These are phyloP conservation scores for Lizanozyma gosingica DNA, from an alignment of 1,139 yeast species.

Conservation along the genomic window DNA sequence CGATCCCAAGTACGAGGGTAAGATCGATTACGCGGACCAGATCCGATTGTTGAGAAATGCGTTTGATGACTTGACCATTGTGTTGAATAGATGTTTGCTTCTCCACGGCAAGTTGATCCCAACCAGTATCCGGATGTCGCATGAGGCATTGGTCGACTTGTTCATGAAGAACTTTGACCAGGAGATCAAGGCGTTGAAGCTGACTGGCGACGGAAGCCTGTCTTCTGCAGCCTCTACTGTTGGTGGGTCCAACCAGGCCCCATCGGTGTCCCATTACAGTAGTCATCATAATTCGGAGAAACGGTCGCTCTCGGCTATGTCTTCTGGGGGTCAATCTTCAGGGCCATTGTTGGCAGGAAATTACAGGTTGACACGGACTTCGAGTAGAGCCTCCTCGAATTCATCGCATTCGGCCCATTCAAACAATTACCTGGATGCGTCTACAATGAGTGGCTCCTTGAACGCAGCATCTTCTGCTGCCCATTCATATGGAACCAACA, in stretches of 20 bases:
- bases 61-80: slow-evolving; percentile 60
- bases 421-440: background rate
- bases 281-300: background rate
- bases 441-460: slow-evolving; percentile 3
- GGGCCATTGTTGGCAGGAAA: background rate
- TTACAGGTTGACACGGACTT: slow-evolving; percentile 1
- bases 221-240: slow-evolving; percentile 1
- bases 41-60: slow-evolving; percentile 47
- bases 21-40: slow-evolving; percentile 37
- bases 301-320: background rate
- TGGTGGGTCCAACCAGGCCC: background rate
- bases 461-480: slow-evolving; percentile 6
- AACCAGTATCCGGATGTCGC: slow-evolving; percentile 48
- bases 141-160: slow-evolving; percentile 54
- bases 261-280: too few species aligned
- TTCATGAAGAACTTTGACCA: slow-evolving; percentile 60
- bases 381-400: slow-evolving; percentile 21
- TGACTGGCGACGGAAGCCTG: slow-evolving; percentile 8
- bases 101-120: slow-evolving; percentile 67
- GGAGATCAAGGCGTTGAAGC: slow-evolving; percentile 44
- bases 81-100: slow-evolving; percentile 57
- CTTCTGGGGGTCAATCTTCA: background rate
- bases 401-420: slow-evolving; percentile 1
- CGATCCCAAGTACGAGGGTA: slow-evolving; percentile 20
- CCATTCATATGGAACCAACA: slow-evolving; percentile 8